Base-by-base conservation (phyloP, 345 rosid species). In the Hibiscus syriacus region DNA sequence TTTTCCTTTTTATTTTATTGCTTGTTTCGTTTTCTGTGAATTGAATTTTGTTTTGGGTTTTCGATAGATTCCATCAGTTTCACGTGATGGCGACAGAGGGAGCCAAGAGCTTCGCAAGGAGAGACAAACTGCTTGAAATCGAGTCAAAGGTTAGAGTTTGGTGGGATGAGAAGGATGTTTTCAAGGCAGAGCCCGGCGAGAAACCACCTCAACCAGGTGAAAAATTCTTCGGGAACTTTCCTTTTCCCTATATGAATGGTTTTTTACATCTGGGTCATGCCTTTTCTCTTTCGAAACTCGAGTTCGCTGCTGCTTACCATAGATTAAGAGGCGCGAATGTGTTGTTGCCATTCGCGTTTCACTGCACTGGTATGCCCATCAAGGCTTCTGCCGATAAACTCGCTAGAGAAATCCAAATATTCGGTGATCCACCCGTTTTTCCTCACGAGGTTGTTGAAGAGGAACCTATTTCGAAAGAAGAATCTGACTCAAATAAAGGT, bases 381-480 rank as follows among this genome's bases (percentile, higher is more conserved):
- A 90, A 92, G 83, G 98, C 98, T 39, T 85, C 97, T 1, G 98
- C 98, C 2, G 98, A 88, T 80, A 93, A 93, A 65, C 94, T 93
- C 68, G 74, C 78, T 5, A 78, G 95, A 25, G 98, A 93, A 77
- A 82, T 89, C 19, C 52, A 86, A 29, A 72, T 67, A 77, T 93
- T 80, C 56, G 98, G 98, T 13, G 46, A 89, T 49, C 98, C 97
- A 25, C 97, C 97, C 0, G 74, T 78, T 3, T 93, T 93, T 38
- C 34, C 73, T 55, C 73, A 68, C n/a, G 78, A 81, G 39, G 82
- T 16, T 20, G 87, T 76, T 63, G 81, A 77, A 63, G 50, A 45
- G 50, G 77, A 12, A 19, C 68, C 49, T 3, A 58, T 70, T 14
- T 17, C 60, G 9, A 73, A 66, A 59, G 56, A 70, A 9, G 82